Evolutionary conservation across 176 grass and related monocot species (phyloP).

Genomic region (Chrysopogon serrulatus): DNA sequence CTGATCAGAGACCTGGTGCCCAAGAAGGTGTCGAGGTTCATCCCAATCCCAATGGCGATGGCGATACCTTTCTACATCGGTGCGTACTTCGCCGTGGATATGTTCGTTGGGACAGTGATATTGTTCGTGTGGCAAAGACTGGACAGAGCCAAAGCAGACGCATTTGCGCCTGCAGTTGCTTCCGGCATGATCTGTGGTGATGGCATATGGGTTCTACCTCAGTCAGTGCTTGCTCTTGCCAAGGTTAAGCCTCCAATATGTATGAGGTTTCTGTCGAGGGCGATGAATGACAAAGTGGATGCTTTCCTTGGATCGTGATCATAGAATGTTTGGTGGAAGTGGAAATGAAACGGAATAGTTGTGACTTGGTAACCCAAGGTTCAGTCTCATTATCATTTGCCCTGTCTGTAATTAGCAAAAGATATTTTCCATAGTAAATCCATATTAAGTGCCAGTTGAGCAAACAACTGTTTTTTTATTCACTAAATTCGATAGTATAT

Average conservation of each 20-base stretch:
- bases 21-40: constrained; percentile 14
- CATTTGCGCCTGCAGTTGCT: constrained; percentile 31
- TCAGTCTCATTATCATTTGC: background rate
- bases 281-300: constrained; percentile 34
- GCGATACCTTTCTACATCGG: constrained; percentile 52
- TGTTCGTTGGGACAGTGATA: constrained; percentile 38
- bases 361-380: background rate
- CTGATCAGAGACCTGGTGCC: constrained; percentile 29
- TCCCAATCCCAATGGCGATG: constrained; percentile 54
- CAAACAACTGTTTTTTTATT: too few species aligned
- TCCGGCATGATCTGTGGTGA: constrained; percentile 49
- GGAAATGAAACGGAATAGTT: background rate
- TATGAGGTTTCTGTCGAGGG: constrained; percentile 47
- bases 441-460: background rate
- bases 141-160: constrained; percentile 20
- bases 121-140: constrained; percentile 31
- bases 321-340: background rate
- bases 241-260: constrained; percentile 55
- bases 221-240: constrained; percentile 36
- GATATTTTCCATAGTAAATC: background rate
- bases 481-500: too few species aligned
- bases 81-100: constrained; percentile 39
- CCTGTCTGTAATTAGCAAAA: background rate
- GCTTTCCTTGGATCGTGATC: background rate
- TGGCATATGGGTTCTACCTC: constrained; percentile 39